Base-by-base conservation (phyloP, 768 basidiomycete genomes). In the Boletus huronensis region DNA sequence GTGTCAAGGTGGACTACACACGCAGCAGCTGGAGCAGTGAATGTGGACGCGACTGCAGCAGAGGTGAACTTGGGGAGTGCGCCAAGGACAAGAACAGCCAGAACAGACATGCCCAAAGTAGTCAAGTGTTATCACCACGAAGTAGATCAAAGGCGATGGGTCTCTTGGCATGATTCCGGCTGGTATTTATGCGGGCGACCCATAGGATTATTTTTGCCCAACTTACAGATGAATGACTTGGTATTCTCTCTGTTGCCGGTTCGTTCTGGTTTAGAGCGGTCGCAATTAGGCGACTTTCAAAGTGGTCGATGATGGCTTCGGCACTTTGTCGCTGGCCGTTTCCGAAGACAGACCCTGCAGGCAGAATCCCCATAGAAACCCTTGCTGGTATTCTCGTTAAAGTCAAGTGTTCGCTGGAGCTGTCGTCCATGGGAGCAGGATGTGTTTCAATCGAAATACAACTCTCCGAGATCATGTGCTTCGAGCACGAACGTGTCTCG, bases 1-100 rank as follows among this genome's bases (percentile, higher is more conserved):
- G 45, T 14, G 39, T 23, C n/a, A 54, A 42, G 41, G 34, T 19
- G n/a, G 16, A n/a, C 2, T 31, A 63, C 64, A 29, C 31, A 66
- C 64, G 59, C 54, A 16, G 64, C 48, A 29, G 64, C 64, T 14
- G 64, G 64, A 11, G 62, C 21, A 9, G 64, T 65, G 50, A 63
- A 65, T 3, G 57, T 54, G 16, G 54, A 17, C 6, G 57, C 53
- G 21, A 55, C 40, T 38, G 58, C 53, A 9, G 61, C 64, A 45
- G 47, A 57, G 39, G 51, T 50, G 10, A 48, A 32, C 32, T 41
- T 56, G 48, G 58, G 53, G 21, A 66, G 59, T 11, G 59, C 58
- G 25, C 48, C 52, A 17, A 66, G 52, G 26, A 55, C 40, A 48
- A 67, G 51, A 46, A 60, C 16, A 29, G 50, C 32, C 10, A 29